These are phyloP conservation scores for Pythium monospermum DNA, from an alignment of 352 stramenopile species.

Conservation along the genomic window DNA sequence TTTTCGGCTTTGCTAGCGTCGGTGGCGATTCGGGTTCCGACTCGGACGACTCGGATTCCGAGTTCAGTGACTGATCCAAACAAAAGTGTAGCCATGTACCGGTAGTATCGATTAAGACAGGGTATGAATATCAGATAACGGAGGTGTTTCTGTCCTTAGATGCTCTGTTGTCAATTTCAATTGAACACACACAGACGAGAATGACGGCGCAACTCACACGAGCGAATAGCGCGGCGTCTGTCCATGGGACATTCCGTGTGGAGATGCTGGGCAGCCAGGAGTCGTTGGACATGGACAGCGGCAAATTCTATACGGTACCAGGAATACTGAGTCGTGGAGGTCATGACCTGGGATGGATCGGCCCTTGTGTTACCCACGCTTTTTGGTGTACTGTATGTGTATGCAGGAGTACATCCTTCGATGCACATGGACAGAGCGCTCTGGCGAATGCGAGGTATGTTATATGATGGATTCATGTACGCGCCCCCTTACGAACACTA, in stretches of 20 bases:
- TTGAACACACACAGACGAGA: background rate
- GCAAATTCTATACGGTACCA: constrained; percentile 82
- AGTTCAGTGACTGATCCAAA: constrained; percentile 36
- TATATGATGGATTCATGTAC: background rate
- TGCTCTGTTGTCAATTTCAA: background rate
- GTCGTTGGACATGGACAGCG: constrained; percentile 76
- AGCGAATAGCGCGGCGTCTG: constrained; percentile 16
- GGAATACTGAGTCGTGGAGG: too few species aligned
- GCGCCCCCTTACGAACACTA: too few species aligned
- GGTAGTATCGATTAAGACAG: too few species aligned
- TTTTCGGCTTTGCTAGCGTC: constrained; percentile 56
- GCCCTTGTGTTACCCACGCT: too few species aligned
- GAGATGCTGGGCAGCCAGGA: constrained; percentile 77
- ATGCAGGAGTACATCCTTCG: constrained; percentile 78
- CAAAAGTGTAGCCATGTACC: constrained; percentile 20
- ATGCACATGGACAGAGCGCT: constrained; percentile 51
- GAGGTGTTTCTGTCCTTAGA: too few species aligned
- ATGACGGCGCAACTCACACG: constrained; percentile 17
- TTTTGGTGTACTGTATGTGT: too few species aligned
- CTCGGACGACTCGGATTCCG: constrained; percentile 53
- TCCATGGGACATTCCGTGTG: constrained; percentile 61
- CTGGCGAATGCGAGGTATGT: constrained; percentile 16
- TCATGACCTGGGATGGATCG: too few species aligned
- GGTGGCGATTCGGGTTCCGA: constrained; percentile 50
- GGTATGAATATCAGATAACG: constrained; percentile 4